A percentile compares a stretch with the other conserved stretches of the same genome.
Evolutionary conservation across 352 stramenopile genomes (phyloP).

Genomic region (Globisporangium acanthophoron): DNA sequence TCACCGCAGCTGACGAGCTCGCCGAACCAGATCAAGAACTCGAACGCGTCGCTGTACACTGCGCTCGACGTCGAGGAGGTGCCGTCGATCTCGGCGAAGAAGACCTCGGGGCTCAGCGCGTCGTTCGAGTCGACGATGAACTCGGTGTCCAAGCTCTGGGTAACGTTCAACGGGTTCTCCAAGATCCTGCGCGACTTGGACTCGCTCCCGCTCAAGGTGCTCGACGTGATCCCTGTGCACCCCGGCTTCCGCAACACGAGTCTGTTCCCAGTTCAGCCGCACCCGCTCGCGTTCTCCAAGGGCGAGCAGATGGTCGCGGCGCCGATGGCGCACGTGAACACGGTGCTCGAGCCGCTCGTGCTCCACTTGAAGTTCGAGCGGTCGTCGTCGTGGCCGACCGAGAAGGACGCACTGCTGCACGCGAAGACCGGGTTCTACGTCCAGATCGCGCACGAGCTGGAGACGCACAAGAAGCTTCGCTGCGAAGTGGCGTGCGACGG

Average conservation of each 20-base stretch:
- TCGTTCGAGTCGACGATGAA: constrained; percentile 77
- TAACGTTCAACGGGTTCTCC: constrained; percentile 76
- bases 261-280: constrained; percentile 72
- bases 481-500: constrained; percentile 71
- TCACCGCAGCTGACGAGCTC: constrained; percentile 41
- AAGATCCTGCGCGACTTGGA: constrained; percentile 73
- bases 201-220: constrained; percentile 82
- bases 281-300: constrained; percentile 84
- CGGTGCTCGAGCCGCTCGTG: constrained; percentile 64
- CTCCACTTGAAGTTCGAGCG: constrained; percentile 82
- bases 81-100: constrained; percentile 25
- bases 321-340: constrained; percentile 60
- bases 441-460: constrained; percentile 77
- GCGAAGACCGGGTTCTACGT: constrained; percentile 89
- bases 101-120: constrained; percentile 24
- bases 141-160: constrained; percentile 66
- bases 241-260: constrained; percentile 84
- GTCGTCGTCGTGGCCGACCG: constrained; percentile 81
- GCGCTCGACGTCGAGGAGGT: constrained; percentile 59
- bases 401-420: constrained; percentile 70
- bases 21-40: constrained; percentile 57
- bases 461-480: constrained; percentile 46
- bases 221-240: constrained; percentile 72
- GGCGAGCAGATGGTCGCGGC: constrained; percentile 46
- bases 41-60: constrained; percentile 64